Evolutionary conservation across 495 filamentous ascomycete species (phyloP), one percentile per base, ranked within the genome.

Genomic region (Xylaria bambusicola): DNA sequence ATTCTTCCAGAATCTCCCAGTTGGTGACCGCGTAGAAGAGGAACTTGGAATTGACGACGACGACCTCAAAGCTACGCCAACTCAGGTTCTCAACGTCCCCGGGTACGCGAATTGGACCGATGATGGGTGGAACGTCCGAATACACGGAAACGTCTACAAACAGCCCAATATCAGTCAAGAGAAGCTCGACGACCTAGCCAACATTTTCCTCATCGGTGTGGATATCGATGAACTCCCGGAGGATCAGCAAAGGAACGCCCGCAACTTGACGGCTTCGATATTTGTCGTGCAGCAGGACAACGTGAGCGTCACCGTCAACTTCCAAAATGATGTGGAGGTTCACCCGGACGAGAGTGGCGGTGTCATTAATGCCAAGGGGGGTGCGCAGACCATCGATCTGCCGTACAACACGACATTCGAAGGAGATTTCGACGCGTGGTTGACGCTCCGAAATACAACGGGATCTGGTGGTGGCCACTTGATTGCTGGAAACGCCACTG

Each of bases 81-180:
- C 89, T 2, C 81, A 90, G 61, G 87, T 88, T 17, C 67, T 92
- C 50, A 91, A 91, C 62, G 72, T 92, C 9, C 86, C 87, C 73
- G 83, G 65, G n/a, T 92, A 93, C 68, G 89, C 80, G 35, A 93
- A 93, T 61, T 92, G 85, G 82, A 91, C 89, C n/a, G 76, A 82
- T 18, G 73, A 82, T 45, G 87, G 86, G 38, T 93, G 89, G 89
- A 90, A 87, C 55, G 75, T 91, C 6, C 81, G 86, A 15, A 85
- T 92, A 66, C 89, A 88, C 60, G 89, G 89, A 61, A 90, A 90
- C 65, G 84, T 91, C 17, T 93, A 87, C 76, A 92, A 91, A 62
- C 82, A 87, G 57, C 88, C 89, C 27, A 82, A 89, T 38, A 86
- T 86, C 38, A 80, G 81, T 1, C 68, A 83, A 51, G 70, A 74